Evolutionary conservation across 768 basidiomycete genomes (phyloP), one percentile per base, ranked within the genome.

Genomic region (Suillus clintonianus): DNA sequence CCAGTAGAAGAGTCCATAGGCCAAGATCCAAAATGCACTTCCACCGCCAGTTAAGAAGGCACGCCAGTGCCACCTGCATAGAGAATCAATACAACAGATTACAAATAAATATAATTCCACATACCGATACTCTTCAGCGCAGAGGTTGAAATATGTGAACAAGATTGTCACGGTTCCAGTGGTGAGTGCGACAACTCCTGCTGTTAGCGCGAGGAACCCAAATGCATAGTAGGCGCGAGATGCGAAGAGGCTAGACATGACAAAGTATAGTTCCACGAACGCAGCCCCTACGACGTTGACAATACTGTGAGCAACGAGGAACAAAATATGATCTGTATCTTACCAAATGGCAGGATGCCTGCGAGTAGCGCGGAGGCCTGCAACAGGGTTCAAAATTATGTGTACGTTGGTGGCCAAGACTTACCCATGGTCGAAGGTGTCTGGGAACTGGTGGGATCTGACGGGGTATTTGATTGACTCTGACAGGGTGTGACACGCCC

Each of bases 211-310:
- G 50, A 98, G 78, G 80, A 98, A 98, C 17, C 97, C 97, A 73
- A 98, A 98, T 13, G 97, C 97, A 74, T 97, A 98, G 78, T 95
- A 97, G 51, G 91, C 92, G 39, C 93, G 85, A 11, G 94, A 91
- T 27, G 95, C 95, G 70, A 97, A 99, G 32, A 98, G 82, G 70
- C 89, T 92, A 14, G 94, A 93, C 63, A 98, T 81, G 50, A 97
- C 87, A 72, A 95, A 97, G 76, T 94, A 97, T 13, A 97, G 79
- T 75, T 98, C 97, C 65, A 98, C 92, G 70, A 97, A 98, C 4
- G 94, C 95, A 54, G 97, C 96, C 59, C 94, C 92, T 93, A 62
- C n/a, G 60, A 50, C 10, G 39, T 22, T 9, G 6, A 47, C 61
- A 32, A 53, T 17, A 69, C 42, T 50, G 59, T 10, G 17, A 58